Base-by-base conservation (phyloP, 805 yeast genomes). In the Starmerella bombi region DNA sequence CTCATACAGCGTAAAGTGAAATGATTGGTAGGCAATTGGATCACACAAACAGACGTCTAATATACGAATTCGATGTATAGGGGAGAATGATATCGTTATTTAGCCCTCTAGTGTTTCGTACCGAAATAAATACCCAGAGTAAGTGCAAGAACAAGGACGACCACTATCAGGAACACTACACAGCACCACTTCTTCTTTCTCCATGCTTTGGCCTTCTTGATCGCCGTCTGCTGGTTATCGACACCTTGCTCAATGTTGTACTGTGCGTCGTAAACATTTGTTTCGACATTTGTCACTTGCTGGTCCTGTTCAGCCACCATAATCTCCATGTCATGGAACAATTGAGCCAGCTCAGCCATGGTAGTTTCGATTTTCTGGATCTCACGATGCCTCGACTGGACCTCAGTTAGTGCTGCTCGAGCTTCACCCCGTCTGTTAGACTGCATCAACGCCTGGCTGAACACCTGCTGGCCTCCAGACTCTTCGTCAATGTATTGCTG, bases 241-340 rank as follows among this genome's bases (percentile, higher is more conserved):
- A 84, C 82, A 60, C 96, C 98, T 60, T 80, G 77, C 66, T 86
- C 94, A 53, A 91, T 76, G 59, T 91, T 93, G 45, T 74, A 76
- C 62, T 85, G 94, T 18, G 95, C 97, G 41, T 67, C 71, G 44
- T 66, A 75, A 45, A 86, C 80, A 54, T 82, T 79, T 51, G 80
- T 74, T 58, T 85, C 84, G 48, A 84, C 76, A 55, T 75, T 79
- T 57, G 77, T 80, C 52, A 91, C 77, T 46, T 80, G 76, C 53
- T 75, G 83, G 61, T 86, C 94, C 67, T 91, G 97, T 65, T 86
- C 94, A 52, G 88, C 84, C 37, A 88, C 96, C 63, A 91, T 69
- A 58, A 82, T 83, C 64, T 91, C 96, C 91, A 91, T 83, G 60
- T 91, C 97, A 56, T 80, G 80, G 69, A 91, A 85, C 59, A 91